Evolutionary conservation across 495 filamentous ascomycete genomes (phyloP).

Genomic region (Penicillium malachiteum): DNA sequence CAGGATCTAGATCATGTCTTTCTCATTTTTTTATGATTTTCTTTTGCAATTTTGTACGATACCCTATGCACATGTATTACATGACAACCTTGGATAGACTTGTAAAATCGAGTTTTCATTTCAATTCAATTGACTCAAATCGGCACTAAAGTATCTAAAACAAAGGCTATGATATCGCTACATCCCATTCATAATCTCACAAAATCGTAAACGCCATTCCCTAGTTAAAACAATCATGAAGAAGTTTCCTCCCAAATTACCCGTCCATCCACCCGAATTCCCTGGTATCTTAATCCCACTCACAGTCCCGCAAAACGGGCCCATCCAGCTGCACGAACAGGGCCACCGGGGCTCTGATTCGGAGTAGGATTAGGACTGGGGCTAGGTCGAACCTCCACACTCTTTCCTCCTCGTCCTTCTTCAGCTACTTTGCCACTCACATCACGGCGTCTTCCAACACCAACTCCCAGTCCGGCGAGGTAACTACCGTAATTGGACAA

Average conservation of each 20-base stretch:
- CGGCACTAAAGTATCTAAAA: not conserved
- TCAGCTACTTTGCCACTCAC: conserved; percentile 85
- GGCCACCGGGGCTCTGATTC: conserved; percentile 5
- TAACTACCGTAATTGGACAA: conserved; percentile 58
- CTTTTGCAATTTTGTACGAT: not conserved
- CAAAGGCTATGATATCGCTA: conserved; percentile 16
- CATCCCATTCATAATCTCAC: conserved; percentile 22
- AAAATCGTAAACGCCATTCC: conserved; percentile 16
- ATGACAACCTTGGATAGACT: not conserved
- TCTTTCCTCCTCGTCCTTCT: conserved; percentile 64
- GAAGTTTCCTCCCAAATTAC: not conserved
- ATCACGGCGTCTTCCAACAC: conserved; percentile 55
- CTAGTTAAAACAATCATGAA: conserved; percentile 9
- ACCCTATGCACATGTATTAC: conserved; percentile 2
- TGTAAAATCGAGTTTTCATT: not conserved
- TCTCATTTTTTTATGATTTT: not conserved
- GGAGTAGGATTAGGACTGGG: conserved; percentile 8
- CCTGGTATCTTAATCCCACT: conserved; percentile 5
- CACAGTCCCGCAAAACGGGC: conserved; percentile 48
- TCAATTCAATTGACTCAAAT: not conserved
- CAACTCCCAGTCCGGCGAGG: conserved; percentile 49
- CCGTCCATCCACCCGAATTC: not conserved
- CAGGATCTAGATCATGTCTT: not conserved
- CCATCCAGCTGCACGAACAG: conserved; percentile 45
- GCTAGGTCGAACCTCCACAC: conserved; percentile 13